Percentiles rank a stretch among this genome's conserved stretches.
Evolutionary conservation across 2,329 filamentous ascomycete genomes (phyloP).

Genomic region (Monilinia fructigena): DNA sequence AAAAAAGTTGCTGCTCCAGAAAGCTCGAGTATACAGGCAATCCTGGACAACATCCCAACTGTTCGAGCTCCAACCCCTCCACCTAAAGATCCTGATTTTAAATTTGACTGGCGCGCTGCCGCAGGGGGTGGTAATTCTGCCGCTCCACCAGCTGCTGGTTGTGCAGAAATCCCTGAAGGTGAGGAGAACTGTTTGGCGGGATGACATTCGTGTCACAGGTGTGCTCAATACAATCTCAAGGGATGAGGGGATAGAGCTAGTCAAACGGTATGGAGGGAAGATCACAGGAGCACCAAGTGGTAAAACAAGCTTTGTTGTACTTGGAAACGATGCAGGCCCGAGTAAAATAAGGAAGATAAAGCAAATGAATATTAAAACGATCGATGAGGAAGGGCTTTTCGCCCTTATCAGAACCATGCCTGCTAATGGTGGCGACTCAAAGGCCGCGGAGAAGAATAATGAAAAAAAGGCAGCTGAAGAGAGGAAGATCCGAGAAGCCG

Average conservation of each 20-base stretch:
- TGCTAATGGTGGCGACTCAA: constrained; percentile 81
- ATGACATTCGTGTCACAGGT: constrained; percentile 91
- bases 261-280: constrained; percentile 94
- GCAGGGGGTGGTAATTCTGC: constrained; percentile 59
- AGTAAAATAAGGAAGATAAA: constrained; percentile 88
- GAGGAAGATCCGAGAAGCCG: constrained; percentile 75
- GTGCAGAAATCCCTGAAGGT: constrained; percentile 74
- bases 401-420: constrained; percentile 78
- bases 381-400: constrained; percentile 90
- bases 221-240: constrained; percentile 76
- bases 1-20: constrained; percentile 68
- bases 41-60: constrained; percentile 82
- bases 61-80: constrained; percentile 83
- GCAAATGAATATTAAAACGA: constrained; percentile 78
- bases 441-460: constrained; percentile 80
- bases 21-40: constrained; percentile 72
- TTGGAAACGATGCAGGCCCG: constrained; percentile 87
- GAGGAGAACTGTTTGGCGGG: constrained; percentile 83
- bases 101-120: constrained; percentile 76
- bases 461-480: constrained; percentile 85
- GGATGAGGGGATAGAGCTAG: constrained; percentile 79
- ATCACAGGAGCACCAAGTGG: constrained; percentile 80
- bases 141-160: constrained; percentile 61
- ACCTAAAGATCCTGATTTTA: constrained; percentile 63
- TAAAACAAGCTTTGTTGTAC: constrained; percentile 91